Evolutionary conservation across 257 asterid genomes (phyloP).

Genomic region (Nicotiana paniculata): DNA sequence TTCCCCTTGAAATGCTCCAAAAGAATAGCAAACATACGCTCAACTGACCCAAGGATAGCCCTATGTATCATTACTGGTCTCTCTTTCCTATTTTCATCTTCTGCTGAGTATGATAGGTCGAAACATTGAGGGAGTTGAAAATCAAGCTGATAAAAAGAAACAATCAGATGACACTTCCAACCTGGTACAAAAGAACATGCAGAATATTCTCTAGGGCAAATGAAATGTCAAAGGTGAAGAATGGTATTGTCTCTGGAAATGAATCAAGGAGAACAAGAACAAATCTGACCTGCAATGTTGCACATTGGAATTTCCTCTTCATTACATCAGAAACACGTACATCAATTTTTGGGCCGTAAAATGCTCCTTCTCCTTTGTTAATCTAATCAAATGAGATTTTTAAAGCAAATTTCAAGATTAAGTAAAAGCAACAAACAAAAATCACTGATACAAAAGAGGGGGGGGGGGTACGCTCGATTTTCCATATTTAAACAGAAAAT

Average conservation of each 20-base stretch:
- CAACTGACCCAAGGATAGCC: constrained; percentile 95
- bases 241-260: background rate
- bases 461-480: background rate
- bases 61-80: constrained; percentile 95
- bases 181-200: no score
- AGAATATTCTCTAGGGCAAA: background rate
- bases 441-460: background rate
- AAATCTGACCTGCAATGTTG: constrained; percentile 78
- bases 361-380: constrained; percentile 95
- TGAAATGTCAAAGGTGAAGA: background rate
- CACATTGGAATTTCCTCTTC: constrained; percentile 96
- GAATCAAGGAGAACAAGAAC: background rate
- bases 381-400: constrained; percentile 34
- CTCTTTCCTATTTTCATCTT: constrained; percentile 88
- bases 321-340: constrained; percentile 69
- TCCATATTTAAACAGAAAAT: background rate
- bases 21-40: constrained; percentile 93
- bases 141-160: constrained; percentile 76
- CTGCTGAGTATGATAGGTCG: constrained; percentile 84
- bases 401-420: constrained; percentile 17
- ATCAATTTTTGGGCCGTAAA: constrained; percentile 96
- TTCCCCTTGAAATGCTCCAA: constrained; percentile 95
- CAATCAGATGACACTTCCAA: background rate
- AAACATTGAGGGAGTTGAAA: constrained; percentile 93
- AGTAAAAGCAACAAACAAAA: background rate